Base-by-base conservation (phyloP, 1,284 basidiomycete species). In the Hypsizygus ulmarius region DNA sequence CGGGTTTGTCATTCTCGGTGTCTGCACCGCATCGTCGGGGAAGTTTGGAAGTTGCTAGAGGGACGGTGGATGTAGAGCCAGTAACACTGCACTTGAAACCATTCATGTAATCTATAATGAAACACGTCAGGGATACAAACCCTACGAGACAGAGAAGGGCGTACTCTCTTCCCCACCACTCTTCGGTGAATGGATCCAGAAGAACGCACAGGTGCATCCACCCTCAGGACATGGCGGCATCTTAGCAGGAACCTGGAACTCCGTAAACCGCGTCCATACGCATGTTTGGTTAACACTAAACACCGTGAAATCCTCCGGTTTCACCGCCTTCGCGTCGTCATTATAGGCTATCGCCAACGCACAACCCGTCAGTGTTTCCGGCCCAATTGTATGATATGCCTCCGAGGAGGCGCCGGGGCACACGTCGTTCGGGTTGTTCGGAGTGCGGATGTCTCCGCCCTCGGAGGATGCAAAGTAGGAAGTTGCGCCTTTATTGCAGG, bases 261-360 rank as follows among this genome's bases (percentile, higher is more conserved):
- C 72, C 12, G 83, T 87, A 63, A 78, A 77, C 18, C 80, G 72
- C 36, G 68, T 69, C 83, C 82, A 90, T 0, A 87, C 84, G 53
- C 85, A 87, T 0, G 78, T 81, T 27, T 85, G 80, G 63, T 88
- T 88, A 25, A 85, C 74, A 50, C 78, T 82, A 66, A 90, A 88
- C n/a, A 90, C 67, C 3, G 75, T 72, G 53, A 90, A 82, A 64
- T 89, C 84, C 36, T 75, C 76, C 0, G 84, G 86, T 57, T 78
- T 62, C 10, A 89, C 72, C 0, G 71, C 56, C 1, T 61, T 65
- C 6, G 70, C 73, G 57, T 88, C 72, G 48, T 63, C 72, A 60
- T 85, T 81, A 71, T 90, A 88, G 5, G 83, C 78, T 53, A 91
- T 88, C 2, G 77, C 82, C 30, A 90, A 67, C 3, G 73, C 81